Conservation (phyloP, 2,329 filamentous ascomycete species). For the Aspergillus sp. region DNA sequence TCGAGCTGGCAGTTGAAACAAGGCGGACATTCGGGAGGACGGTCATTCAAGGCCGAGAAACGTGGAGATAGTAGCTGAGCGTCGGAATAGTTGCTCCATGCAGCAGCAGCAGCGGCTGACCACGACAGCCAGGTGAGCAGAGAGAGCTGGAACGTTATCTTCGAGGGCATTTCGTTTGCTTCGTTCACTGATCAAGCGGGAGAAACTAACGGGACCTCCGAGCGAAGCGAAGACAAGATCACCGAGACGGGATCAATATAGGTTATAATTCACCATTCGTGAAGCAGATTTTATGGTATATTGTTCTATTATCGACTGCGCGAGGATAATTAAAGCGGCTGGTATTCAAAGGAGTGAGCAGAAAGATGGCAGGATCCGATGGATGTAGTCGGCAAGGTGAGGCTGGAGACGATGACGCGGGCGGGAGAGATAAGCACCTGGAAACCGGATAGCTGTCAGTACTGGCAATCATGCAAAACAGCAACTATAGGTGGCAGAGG, state of each 20-base stretch:
- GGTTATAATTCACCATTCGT: neutral
- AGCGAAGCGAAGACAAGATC: slow-evolving; percentile 1
- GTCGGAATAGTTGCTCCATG: slow-evolving; percentile 51
- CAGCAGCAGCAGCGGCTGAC: slow-evolving; percentile 13
- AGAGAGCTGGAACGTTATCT: slow-evolving; percentile 15
- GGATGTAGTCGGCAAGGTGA: slow-evolving; percentile 3
- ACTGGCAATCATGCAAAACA: slow-evolving; percentile 2
- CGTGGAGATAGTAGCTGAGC: slow-evolving; percentile 57
- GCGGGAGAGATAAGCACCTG: slow-evolving; percentile 10
- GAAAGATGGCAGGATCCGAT: neutral
- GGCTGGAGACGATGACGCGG: slow-evolving; percentile 18
- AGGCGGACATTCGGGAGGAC: slow-evolving; percentile 47
- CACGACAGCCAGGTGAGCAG: slow-evolving; percentile 21
- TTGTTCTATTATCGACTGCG: too few species aligned
- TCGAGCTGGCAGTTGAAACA: slow-evolving; percentile 98
- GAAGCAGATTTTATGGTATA: neutral
- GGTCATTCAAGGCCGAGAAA: slow-evolving; percentile 64
- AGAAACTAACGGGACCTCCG: neutral
- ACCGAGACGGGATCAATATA: neutral
- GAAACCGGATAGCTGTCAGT: neutral
- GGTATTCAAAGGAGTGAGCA: neutral
- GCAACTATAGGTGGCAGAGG: neutral
- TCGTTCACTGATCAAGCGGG: slow-evolving; percentile 10
- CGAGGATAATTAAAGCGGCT: too few species aligned
- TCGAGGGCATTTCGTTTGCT: slow-evolving; percentile 18